These are phyloP conservation scores for Apodospora peruviana DNA, from an alignment of 495 filamentous ascomycete genomes.

Conservation along the genomic window DNA sequence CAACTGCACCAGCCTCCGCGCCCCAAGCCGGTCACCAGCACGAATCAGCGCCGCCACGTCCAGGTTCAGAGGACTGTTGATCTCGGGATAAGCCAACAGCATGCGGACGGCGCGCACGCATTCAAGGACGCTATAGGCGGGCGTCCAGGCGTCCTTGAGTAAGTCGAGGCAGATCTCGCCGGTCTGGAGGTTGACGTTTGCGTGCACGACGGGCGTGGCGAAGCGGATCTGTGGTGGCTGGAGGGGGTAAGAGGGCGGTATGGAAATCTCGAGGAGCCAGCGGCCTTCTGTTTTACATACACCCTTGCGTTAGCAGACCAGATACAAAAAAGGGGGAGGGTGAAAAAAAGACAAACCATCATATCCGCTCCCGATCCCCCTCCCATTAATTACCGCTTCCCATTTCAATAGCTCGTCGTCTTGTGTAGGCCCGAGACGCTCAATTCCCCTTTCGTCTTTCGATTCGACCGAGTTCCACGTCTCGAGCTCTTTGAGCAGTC, in stretches of 20 bases:
- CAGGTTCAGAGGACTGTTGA: constrained; percentile 82
- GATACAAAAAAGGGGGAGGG: background rate
- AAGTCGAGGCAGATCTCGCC: constrained; percentile 94
- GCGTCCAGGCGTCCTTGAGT: constrained; percentile 75
- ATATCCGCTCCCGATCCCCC: constrained; percentile 57
- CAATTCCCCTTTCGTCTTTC: constrained; percentile 35
- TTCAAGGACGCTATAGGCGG: constrained; percentile 72
- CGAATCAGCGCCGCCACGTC: constrained; percentile 78
- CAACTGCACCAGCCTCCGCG: constrained; percentile 75
- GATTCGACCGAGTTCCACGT: constrained; percentile 33
- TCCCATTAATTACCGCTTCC: constrained; percentile 75
- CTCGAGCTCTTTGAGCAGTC: constrained; percentile 38
- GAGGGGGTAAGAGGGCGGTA: constrained; percentile 76
- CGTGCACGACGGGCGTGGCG: constrained; percentile 74
- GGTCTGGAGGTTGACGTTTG: constrained; percentile 74
- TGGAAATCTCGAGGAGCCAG: constrained; percentile 73
- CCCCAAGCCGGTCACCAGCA: constrained; percentile 68
- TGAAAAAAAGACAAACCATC: constrained; percentile 47
- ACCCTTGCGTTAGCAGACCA: background rate
- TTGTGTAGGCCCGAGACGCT: constrained; percentile 60
- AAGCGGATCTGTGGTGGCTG: constrained; percentile 73
- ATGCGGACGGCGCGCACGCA: constrained; percentile 73
- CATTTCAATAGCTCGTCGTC: constrained; percentile 70
- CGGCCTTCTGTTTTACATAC: constrained; percentile 54
- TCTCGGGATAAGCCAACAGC: constrained; percentile 68